These are phyloP conservation scores for Heliosperma pusillum DNA, from an alignment of 148 eudicot genomes.

Conservation along the genomic window DNA sequence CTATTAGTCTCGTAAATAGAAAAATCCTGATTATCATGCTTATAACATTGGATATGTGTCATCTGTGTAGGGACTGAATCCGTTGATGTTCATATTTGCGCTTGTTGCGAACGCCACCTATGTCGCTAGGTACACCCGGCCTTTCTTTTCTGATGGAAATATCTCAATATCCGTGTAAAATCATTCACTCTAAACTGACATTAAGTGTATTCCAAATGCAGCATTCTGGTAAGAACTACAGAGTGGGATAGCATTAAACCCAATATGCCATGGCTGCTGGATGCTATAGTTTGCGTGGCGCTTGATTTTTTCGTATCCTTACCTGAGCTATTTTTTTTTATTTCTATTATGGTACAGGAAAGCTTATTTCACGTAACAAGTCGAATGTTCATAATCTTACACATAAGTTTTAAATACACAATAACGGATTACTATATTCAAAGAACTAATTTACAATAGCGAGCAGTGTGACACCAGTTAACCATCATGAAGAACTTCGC, in stretches of 20 bases:
- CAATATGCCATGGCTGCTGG: constrained; percentile 94
- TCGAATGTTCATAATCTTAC: no score
- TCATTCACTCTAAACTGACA: background rate
- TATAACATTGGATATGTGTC: background rate
- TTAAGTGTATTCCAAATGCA: constrained; percentile 28
- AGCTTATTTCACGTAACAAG: no score
- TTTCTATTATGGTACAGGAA: no score
- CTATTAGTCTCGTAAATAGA: background rate
- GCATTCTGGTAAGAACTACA: constrained; percentile 64
- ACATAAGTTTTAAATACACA: no score
- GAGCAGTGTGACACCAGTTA: background rate
- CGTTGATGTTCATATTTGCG: constrained; percentile 91
- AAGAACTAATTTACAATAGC: no score
- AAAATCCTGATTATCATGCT: background rate
- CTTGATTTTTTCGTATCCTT: constrained; percentile 95
- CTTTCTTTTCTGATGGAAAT: background rate
- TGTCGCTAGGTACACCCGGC: constrained; percentile 59
- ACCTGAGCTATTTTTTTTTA: background rate
- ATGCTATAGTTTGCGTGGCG: constrained; percentile 74
- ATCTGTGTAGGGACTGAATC: constrained; percentile 89
- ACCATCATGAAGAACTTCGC: no score
- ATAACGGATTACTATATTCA: no score
- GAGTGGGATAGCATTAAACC: constrained; percentile 64
- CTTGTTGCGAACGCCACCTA: constrained; percentile 79
- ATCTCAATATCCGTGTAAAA: background rate